Evolutionary conservation across 2,329 filamentous ascomycete species (phyloP).

Genomic region (Byssothecium circinans): DNA sequence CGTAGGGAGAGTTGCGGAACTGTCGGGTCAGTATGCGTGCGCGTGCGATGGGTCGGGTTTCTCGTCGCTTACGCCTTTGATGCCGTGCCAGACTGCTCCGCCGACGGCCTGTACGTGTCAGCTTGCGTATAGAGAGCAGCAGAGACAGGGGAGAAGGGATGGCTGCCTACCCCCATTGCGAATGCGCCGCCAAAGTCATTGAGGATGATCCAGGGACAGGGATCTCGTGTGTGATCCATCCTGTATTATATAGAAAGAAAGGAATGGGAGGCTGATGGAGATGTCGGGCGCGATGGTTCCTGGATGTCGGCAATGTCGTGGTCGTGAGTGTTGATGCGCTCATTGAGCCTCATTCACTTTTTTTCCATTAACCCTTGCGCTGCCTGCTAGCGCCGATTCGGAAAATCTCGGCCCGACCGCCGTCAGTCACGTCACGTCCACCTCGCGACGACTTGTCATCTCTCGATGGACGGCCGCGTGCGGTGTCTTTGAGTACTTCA

Average conservation of each 20-base stretch:
- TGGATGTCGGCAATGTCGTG: slow-evolving; percentile 16
- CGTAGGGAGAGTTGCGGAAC: slow-evolving; percentile 60
- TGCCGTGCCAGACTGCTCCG: slow-evolving; percentile 81
- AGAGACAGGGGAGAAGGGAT: background rate
- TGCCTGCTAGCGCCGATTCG: slow-evolving; percentile 5
- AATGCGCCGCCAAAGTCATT: slow-evolving; percentile 98
- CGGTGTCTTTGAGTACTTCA: no score
- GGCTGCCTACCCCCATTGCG: slow-evolving; percentile 84
- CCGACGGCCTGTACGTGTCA: slow-evolving; percentile 44
- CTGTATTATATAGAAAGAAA: slow-evolving; percentile 9
- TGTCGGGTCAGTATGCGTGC: slow-evolving; percentile 17
- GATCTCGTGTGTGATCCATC: slow-evolving; percentile 96
- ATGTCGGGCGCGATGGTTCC: slow-evolving; percentile 38
- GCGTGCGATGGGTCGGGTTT: background rate
- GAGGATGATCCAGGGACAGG: slow-evolving; percentile 93
- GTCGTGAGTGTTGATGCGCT: slow-evolving; percentile 26
- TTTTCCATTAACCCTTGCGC: slow-evolving; percentile 27
- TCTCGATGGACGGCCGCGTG: no score
- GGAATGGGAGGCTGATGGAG: slow-evolving; percentile 34
- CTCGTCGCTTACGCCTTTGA: slow-evolving; percentile 75
- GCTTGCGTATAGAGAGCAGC: slow-evolving; percentile 8
- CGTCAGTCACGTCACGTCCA: slow-evolving; percentile 1
- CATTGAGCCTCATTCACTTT: slow-evolving; percentile 27
- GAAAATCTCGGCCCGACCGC: slow-evolving; percentile 11
- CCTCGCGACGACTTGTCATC: slow-evolving; percentile 5